These are phyloP conservation scores for Hypholoma sublateritium DNA, from an alignment of 768 basidiomycete species.

Conservation along the genomic window DNA sequence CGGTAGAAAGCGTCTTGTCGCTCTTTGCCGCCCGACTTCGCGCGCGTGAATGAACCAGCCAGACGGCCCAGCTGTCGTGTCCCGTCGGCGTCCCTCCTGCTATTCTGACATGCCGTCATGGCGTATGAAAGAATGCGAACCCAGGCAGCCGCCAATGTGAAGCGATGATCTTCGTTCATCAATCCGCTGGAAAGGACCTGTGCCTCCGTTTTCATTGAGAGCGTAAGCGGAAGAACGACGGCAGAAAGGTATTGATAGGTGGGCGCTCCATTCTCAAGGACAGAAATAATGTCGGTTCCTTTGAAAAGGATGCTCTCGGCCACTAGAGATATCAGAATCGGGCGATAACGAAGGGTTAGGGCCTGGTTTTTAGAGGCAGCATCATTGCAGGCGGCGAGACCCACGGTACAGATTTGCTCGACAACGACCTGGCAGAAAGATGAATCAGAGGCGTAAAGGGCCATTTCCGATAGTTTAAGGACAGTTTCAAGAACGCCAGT, in stretches of 20 bases:
- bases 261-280: slow-evolving; percentile 54
- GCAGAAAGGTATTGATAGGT: slow-evolving; percentile 64
- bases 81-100: slow-evolving; percentile 22
- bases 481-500: slow-evolving; percentile 56
- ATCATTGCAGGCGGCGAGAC: slow-evolving; percentile 45
- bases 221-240: slow-evolving; percentile 60
- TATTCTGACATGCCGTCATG: slow-evolving; percentile 51
- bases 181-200: slow-evolving; percentile 41
- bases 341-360: slow-evolving; percentile 39
- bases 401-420: slow-evolving; percentile 43
- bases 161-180: slow-evolving; percentile 45
- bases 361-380: slow-evolving; percentile 43
- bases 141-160: slow-evolving; percentile 52
- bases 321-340: slow-evolving; percentile 38
- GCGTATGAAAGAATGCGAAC: slow-evolving; percentile 59
- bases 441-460: slow-evolving; percentile 50
- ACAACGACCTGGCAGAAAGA: slow-evolving; percentile 48
- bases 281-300: slow-evolving; percentile 50
- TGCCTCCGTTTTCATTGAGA: slow-evolving; percentile 51
- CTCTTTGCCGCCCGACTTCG: slow-evolving; percentile 35
- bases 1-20: slow-evolving; percentile 22
- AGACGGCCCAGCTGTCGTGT: slow-evolving; percentile 15
- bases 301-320: slow-evolving; percentile 47
- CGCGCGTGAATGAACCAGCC: slow-evolving; percentile 28
- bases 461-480: slow-evolving; percentile 40